phyloP scores from a whole-genome alignment of 192 early-diverging fungal genomes.

The Coemansia sp. region DNA sequence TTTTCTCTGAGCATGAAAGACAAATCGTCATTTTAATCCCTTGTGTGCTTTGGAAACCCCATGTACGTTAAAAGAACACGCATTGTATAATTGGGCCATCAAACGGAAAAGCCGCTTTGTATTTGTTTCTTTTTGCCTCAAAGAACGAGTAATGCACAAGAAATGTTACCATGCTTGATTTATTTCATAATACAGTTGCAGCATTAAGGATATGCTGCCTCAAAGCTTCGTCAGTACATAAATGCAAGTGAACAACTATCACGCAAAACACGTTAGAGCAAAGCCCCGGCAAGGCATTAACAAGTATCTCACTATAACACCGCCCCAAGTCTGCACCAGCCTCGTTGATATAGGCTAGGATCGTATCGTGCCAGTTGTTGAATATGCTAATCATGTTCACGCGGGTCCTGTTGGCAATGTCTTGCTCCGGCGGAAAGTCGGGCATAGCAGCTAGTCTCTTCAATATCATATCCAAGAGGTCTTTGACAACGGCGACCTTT shows the following conservation, averaged over 20 bases:
- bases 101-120: no score
- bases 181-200: neutral
- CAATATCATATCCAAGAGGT: neutral
- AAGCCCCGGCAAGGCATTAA: neutral
- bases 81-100: no score
- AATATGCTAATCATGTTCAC: neutral
- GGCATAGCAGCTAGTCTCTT: neutral
- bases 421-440: neutral
- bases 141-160: neutral
- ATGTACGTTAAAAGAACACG: no score
- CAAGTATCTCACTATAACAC: neutral
- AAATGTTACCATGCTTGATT: neutral
- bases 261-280: neutral
- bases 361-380: neutral
- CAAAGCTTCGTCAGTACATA: neutral
- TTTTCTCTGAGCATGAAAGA: no score
- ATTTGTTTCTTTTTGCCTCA: neutral
- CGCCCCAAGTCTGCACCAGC: neutral
- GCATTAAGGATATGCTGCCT: neutral
- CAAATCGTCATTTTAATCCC: no score
- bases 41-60: no score
- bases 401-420: neutral
- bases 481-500: neutral
- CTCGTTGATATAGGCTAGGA: neutral
- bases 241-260: neutral